Evolutionary conservation across 1,139 yeast species (phyloP).

Genomic region (Candida labiduridarum): DNA sequence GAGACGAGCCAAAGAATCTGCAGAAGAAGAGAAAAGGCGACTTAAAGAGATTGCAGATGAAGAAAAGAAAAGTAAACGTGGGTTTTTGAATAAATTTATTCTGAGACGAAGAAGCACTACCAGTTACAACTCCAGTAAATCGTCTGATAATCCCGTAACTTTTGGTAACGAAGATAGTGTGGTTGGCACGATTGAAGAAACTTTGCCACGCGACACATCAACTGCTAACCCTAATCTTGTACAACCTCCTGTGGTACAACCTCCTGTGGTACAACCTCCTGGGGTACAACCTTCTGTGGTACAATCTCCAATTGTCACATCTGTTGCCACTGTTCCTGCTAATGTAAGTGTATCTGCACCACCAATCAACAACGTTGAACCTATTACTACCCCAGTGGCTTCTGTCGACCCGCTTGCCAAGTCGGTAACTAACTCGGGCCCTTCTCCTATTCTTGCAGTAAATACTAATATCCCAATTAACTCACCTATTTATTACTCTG

Average conservation of each 20-base stretch:
- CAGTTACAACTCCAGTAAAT: conserved; percentile 6
- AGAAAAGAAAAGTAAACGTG: conserved; percentile 16
- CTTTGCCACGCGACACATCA: not conserved
- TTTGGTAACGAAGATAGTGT: not conserved
- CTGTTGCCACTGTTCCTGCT: not conserved
- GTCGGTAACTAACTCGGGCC: not conserved
- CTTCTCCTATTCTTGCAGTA: not conserved
- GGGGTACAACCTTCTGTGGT: not conserved
- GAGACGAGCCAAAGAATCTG: conserved; percentile 12
- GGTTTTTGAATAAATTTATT: conserved; percentile 9
- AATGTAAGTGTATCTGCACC: not conserved
- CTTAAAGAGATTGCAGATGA: conserved; percentile 12
- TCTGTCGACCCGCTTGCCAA: conserved; percentile 2
- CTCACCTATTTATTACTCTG: not conserved
- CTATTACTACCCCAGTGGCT: not conserved
- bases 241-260: not conserved
- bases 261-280: not conserved
- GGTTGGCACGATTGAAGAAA: not conserved
- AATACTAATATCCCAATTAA: not conserved
- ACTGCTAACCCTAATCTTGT: not conserved
- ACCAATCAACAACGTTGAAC: not conserved
- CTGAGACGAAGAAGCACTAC: conserved; percentile 11
- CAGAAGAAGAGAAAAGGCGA: conserved; percentile 13
- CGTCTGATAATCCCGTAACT: not conserved
- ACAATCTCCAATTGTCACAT: not conserved